Evolutionary conservation across 441 rosid genomes (phyloP).

Genomic region (Euphorbia corollata): DNA sequence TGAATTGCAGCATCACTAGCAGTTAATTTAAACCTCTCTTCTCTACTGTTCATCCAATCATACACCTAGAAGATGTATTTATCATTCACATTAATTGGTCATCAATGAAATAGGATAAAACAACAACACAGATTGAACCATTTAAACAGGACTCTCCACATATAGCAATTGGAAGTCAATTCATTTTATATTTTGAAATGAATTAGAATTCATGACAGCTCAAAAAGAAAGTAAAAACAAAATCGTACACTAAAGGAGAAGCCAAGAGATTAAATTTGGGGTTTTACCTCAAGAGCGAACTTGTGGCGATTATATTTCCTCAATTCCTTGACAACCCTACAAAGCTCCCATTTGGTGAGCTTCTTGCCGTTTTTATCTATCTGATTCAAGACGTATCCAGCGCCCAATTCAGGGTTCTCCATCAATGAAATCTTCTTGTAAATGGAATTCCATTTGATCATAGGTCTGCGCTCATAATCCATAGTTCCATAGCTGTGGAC

Average conservation of each 20-base stretch:
- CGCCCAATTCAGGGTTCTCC: slow-evolving; percentile 71
- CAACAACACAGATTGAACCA: neutral
- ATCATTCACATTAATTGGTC: slow-evolving; percentile 1
- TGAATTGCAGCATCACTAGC: slow-evolving; percentile 91
- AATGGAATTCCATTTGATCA: slow-evolving; percentile 63
- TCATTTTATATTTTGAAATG: no score
- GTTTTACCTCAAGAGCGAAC: slow-evolving; percentile 79
- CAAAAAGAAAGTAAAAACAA: neutral
- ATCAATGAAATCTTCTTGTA: slow-evolving; percentile 65
- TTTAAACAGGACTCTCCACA: neutral
- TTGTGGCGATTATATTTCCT: slow-evolving; percentile 68
- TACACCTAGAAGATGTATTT: slow-evolving; percentile 41
- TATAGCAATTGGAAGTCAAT: neutral
- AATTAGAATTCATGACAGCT: neutral
- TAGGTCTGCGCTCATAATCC: slow-evolving; percentile 75
- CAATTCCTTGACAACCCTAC: slow-evolving; percentile 82
- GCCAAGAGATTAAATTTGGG: neutral
- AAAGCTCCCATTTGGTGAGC: slow-evolving; percentile 88
- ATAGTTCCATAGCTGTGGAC: slow-evolving; percentile 65
- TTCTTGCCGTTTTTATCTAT: slow-evolving; percentile 63
- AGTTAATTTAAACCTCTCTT: slow-evolving; percentile 58
- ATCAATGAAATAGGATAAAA: no score
- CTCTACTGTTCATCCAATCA: slow-evolving; percentile 83
- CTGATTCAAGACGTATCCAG: slow-evolving; percentile 57
- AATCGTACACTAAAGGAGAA: no score